Percentiles rank a stretch among this genome's conserved stretches.
Conservation (phyloP, 768 basidiomycete species). For the Calocybe indica region DNA sequence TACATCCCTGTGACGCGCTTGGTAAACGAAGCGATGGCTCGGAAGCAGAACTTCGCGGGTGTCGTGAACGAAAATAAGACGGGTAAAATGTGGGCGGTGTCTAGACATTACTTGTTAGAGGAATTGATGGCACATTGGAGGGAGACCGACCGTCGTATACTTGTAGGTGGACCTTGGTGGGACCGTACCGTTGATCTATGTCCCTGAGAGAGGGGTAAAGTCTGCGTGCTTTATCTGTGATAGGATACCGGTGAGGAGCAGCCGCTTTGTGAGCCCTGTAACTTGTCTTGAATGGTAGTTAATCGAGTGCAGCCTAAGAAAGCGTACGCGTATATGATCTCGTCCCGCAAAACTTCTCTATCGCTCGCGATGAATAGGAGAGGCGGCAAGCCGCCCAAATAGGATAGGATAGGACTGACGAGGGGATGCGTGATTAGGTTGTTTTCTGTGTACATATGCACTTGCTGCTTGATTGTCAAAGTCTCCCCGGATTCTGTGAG, state of each 20-base stretch:
- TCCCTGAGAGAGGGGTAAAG: conserved; percentile 54
- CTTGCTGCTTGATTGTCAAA: conserved; percentile 55
- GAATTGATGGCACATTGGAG: conserved; percentile 7
- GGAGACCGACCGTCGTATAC: conserved; percentile 76
- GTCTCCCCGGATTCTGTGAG: conserved; percentile 43
- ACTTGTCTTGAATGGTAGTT: conserved; percentile 1
- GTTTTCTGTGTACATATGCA: conserved; percentile 87
- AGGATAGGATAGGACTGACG: conserved; percentile 73
- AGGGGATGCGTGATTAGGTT: conserved; percentile 72
- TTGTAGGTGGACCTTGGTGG: conserved; percentile 87
- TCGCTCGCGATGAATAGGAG: conserved; percentile 81
- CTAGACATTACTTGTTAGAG: conserved; percentile 27
- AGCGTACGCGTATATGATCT: conserved; percentile 79
- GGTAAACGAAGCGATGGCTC: conserved; percentile 67
- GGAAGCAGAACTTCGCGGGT: conserved; percentile 75
- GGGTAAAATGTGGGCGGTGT: conserved; percentile 68
- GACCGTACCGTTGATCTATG: conserved; percentile 45
- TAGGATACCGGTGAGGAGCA: conserved; percentile 62
- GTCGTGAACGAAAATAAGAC: conserved; percentile 72
- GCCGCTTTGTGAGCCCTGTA: conserved; percentile 87
- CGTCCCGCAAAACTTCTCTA: conserved; percentile 88
- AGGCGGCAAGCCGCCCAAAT: conserved; percentile 89
- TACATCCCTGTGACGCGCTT: conserved; percentile 56
- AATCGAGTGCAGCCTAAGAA: neutral
- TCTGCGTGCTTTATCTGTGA: conserved; percentile 34